Base-by-base conservation (phyloP, 495 filamentous ascomycete genomes). In the Xylaria scruposa region DNA sequence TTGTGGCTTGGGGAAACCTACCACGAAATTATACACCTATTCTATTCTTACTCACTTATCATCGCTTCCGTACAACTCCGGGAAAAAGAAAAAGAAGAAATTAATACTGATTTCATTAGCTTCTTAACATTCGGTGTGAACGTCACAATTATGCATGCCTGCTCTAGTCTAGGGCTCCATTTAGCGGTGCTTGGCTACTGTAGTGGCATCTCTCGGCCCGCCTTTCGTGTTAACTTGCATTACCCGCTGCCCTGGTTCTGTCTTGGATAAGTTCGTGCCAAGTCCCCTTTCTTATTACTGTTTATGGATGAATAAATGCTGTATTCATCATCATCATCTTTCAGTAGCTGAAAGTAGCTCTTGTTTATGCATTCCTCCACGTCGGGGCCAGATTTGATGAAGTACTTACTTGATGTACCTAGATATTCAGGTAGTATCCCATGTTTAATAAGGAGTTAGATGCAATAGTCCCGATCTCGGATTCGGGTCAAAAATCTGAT, bases 401-500 rank as follows among this genome's bases (percentile, higher is more conserved):
- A 38, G 17, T 21, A 31, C 58, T 60, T 60, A 60, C 54, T 36
- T 5, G 6, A 36, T n/a, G 5, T 36, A 19, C 54, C 24, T 3
- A 38, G 31, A 9, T 60, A 19, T 13, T 8, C 9, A 33, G 19
- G 17, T n/a, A 8, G 9, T 21, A 21, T 7, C 31, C 58, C 31
- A 21, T 60, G 33, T 40, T 60, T 3, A n/a, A 29, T 17, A n/a
- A 59, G 17, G 29, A 10, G 10, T 31, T 6, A n/a, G 31, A 38
- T 21, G 8, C n/a, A 38, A 13, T 38, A 0, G 31, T 21, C 58
- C 46, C 63, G 63, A 67, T 67, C 31, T 67, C 63, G 63, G 63
- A 67, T 51, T 24, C 8, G 46, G 5, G 40, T 53, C 63, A 21
- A 53, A 53, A 67, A 67, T 67, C 46, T 67, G 63, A 65, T 65